Evolutionary conservation across 768 basidiomycete species (phyloP).

Genomic region (Saitozyma podzolica): DNA sequence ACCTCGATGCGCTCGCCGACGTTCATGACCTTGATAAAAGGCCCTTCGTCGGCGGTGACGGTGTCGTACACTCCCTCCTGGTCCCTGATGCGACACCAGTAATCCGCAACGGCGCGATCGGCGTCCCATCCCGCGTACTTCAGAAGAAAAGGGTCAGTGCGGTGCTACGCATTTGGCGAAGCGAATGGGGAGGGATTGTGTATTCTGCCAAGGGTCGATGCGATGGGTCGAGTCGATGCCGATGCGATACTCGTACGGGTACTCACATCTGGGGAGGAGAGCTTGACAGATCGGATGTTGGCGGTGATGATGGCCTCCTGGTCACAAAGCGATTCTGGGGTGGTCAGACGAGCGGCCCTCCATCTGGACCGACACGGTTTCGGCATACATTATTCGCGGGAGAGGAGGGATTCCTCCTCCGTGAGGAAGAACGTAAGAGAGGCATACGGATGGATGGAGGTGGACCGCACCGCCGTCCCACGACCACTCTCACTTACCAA

Average conservation of each 20-base stretch:
- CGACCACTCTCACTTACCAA: conserved; percentile 60
- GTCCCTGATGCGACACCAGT: conserved; percentile 80
- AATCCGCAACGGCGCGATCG: conserved; percentile 86
- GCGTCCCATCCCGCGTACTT: conserved; percentile 93
- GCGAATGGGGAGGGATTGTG: background rate
- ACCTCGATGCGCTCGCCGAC: conserved; percentile 96
- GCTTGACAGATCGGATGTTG: conserved; percentile 95
- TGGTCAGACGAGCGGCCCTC: background rate
- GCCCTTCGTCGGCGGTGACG: conserved; percentile 85
- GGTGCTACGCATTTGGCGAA: background rate
- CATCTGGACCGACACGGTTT: background rate
- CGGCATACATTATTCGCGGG: background rate
- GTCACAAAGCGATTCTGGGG: conserved; percentile 82
- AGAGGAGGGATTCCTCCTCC: too few relatives aligned
- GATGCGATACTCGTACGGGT: background rate
- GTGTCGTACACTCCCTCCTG: conserved; percentile 89
- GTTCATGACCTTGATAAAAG: conserved; percentile 91
- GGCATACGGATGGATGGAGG: too few relatives aligned
- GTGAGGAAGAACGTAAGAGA: too few relatives aligned
- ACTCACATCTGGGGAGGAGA: conserved; percentile 93
- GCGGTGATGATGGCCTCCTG: conserved; percentile 87
- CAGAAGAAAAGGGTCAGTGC: background rate
- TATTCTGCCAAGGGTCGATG: too few relatives aligned
- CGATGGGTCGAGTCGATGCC: too few relatives aligned
- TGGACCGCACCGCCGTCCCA: too few relatives aligned